These are phyloP conservation scores for Fraxinus americana DNA, from an alignment of 257 asterid species.

Conservation along the genomic window DNA sequence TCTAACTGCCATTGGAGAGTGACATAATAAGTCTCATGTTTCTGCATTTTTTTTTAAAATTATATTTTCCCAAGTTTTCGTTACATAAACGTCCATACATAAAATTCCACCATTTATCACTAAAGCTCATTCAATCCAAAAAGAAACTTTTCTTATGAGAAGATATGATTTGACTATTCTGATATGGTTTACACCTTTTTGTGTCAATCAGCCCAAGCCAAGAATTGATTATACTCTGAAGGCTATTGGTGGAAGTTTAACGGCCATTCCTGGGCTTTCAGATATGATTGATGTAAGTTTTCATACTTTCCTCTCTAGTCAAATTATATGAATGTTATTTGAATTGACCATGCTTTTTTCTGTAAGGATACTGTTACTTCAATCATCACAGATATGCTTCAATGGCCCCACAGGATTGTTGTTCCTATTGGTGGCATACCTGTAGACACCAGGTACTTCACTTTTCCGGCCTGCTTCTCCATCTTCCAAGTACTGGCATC, in stretches of 20 bases:
- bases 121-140: neutral
- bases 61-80: neutral
- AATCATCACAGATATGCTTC: constrained; percentile 85
- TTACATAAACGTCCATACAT: no score
- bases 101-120: no score
- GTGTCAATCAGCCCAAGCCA: constrained; percentile 80
- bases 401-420: constrained; percentile 99
- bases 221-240: constrained; percentile 86
- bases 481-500: constrained; percentile 3
- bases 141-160: neutral
- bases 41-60: neutral
- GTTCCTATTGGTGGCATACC: constrained; percentile 93
- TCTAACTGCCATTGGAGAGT: neutral
- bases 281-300: constrained; percentile 94
- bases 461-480: constrained; percentile 16
- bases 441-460: constrained; percentile 69
- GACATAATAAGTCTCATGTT: neutral
- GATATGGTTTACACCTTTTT: constrained; percentile 23
- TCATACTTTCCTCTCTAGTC: constrained; percentile 10
- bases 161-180: constrained; percentile 4
- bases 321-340: constrained; percentile 16
- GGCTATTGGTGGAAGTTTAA: constrained; percentile 97
- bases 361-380: constrained; percentile 82
- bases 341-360: constrained; percentile 28
- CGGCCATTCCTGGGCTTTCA: constrained; percentile 92